A percentile compares a stretch with the other conserved stretches of the same genome.
Evolutionary conservation across 129 eudicot species (phyloP).

Genomic region (Tagetes patula): DNA sequence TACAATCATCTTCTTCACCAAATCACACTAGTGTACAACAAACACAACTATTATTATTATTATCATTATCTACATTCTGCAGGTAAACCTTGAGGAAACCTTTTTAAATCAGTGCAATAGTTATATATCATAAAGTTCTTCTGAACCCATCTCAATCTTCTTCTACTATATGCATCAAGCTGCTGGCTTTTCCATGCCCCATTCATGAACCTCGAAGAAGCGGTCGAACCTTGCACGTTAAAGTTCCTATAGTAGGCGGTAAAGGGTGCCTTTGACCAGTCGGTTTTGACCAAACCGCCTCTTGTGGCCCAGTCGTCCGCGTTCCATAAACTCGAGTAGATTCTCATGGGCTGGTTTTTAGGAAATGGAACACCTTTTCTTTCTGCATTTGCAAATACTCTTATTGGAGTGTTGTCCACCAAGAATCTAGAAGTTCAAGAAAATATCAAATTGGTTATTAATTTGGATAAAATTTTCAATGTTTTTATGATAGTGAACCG

Average conservation of each 20-base stretch:
- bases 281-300: slow-evolving; percentile 78
- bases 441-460: slow-evolving; percentile 3
- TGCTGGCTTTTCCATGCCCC: slow-evolving; percentile 61
- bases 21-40: slow-evolving; percentile 14
- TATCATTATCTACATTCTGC: slow-evolving; percentile 48
- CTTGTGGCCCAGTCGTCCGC: slow-evolving; percentile 91
- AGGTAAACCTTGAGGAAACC: slow-evolving; percentile 69
- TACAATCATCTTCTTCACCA: slow-evolving; percentile 10
- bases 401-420: slow-evolving; percentile 77
- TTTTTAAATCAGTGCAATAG: slow-evolving; percentile 57
- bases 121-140: slow-evolving; percentile 71
- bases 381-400: slow-evolving; percentile 62
- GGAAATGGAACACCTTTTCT: slow-evolving; percentile 69
- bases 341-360: slow-evolving; percentile 72
- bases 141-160: slow-evolving; percentile 85
- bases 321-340: slow-evolving; percentile 80
- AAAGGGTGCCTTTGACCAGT: slow-evolving; percentile 84
- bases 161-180: slow-evolving; percentile 59
- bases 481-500: too few species aligned
- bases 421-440: slow-evolving; percentile 50
- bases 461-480: not conserved
- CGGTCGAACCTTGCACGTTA: slow-evolving; percentile 40
- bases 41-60: not conserved
- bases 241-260: slow-evolving; percentile 78
- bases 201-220: slow-evolving; percentile 27